Percentiles rank a stretch among this genome's conserved stretches.
phyloP scores from a whole-genome alignment of 257 asterid species.

The Asclepias syriaca region DNA sequence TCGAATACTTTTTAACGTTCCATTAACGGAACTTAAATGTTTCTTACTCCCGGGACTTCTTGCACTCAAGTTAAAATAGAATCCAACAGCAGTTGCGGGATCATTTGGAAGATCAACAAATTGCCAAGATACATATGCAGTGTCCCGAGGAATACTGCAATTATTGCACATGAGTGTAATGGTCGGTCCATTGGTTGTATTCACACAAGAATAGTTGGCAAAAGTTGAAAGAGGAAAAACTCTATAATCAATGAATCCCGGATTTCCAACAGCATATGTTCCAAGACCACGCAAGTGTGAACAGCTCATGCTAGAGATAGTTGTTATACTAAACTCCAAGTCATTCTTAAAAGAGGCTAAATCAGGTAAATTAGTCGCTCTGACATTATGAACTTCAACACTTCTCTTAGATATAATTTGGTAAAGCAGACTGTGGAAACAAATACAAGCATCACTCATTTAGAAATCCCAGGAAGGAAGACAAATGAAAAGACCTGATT shows the following conservation, averaged over 20 bases:
- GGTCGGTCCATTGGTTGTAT: conserved; percentile 83
- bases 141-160: conserved; percentile 57
- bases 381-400: conserved; percentile 80
- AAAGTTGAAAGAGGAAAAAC: conserved; percentile 59
- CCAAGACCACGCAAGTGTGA: conserved; percentile 82
- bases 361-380: conserved; percentile 85
- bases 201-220: conserved; percentile 73
- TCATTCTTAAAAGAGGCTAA: conserved; percentile 67
- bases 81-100: conserved; percentile 93
- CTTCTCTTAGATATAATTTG: conserved; percentile 76
- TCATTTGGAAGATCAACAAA: conserved; percentile 77
- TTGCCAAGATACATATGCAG: conserved; percentile 70
- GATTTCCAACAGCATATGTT: conserved; percentile 60
- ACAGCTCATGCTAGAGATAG: conserved; percentile 88
- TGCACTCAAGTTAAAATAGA: conserved; percentile 84
- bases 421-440: conserved; percentile 71
- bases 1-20: conserved; percentile 55
- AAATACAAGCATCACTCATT: conserved; percentile 1
- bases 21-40: conserved; percentile 83
- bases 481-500: not conserved
- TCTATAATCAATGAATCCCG: conserved; percentile 57
- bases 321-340: conserved; percentile 71
- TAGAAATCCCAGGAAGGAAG: not conserved
- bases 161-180: conserved; percentile 53
- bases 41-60: conserved; percentile 44